phyloP scores from a whole-genome alignment of 2,329 filamentous ascomycete genomes.

The Colletotrichum orbiculare region DNA sequence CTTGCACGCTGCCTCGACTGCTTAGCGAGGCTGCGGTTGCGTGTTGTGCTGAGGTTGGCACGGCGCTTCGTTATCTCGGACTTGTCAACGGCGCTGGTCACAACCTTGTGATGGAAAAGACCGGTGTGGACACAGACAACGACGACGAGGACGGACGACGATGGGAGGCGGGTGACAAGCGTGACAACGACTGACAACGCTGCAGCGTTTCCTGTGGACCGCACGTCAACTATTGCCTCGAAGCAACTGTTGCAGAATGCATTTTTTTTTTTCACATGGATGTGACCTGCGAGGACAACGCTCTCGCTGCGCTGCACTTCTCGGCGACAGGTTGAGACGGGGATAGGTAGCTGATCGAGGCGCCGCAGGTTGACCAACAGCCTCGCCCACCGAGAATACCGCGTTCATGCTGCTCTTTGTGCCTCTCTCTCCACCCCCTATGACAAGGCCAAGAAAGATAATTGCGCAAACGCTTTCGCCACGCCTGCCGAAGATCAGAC shows the following conservation, averaged over 20 bases:
- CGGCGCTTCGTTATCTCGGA: background rate
- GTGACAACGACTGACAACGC: no score
- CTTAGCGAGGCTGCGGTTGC: background rate
- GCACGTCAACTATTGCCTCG: no score
- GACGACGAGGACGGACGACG: no score
- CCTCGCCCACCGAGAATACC: no score
- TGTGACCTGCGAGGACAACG: no score
- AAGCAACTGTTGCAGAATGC: no score
- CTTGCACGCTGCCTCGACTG: constrained; percentile 11
- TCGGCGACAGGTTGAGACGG: constrained; percentile 5
- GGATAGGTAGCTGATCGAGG: no score
- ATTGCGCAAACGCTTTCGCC: constrained; percentile 1
- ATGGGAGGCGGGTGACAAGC: no score
- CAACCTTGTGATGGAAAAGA: background rate
- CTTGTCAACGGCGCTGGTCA: background rate
- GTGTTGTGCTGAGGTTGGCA: background rate
- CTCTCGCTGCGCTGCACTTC: background rate
- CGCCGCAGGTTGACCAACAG: background rate
- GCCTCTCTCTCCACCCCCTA: background rate
- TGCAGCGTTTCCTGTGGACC: no score
- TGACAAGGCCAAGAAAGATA: constrained; percentile 2
- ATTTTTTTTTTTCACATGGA: no score
- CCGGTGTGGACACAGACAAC: no score
- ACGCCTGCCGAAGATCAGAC: constrained; percentile 33
- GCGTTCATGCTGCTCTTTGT: no score